Conservation (phyloP, 257 asterid genomes). For the Scutellaria baicalensis region DNA sequence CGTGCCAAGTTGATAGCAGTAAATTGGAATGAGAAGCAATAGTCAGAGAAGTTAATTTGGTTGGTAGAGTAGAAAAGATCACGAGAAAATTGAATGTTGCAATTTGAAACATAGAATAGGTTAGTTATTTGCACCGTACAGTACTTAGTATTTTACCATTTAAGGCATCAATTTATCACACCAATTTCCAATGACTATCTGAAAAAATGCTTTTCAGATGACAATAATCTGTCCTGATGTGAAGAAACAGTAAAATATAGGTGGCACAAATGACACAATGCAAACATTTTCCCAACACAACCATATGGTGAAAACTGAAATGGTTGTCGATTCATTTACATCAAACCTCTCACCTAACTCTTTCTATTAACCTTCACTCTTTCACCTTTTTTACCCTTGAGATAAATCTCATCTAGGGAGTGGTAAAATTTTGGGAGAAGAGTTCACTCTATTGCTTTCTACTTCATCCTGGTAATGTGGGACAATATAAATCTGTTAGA, state of each 20-base stretch:
- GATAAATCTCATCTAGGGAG: neutral
- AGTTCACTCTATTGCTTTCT: neutral
- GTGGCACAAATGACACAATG: constrained; percentile 18
- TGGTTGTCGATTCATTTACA: constrained; percentile 38
- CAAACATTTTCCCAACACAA: constrained; percentile 17
- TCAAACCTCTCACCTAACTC: constrained; percentile 9
- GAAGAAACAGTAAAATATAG: constrained; percentile 17
- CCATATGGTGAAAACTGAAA: constrained; percentile 8
- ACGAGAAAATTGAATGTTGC: constrained; percentile 2
- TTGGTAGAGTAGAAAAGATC: neutral
- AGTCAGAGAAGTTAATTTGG: neutral
- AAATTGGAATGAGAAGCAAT: neutral
- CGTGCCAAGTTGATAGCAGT: neutral
- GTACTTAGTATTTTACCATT: constrained; percentile 22
- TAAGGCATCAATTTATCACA: constrained; percentile 25
- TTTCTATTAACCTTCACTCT: neutral
- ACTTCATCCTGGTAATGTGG: too few species aligned
- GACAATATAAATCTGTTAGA: constrained; percentile 11
- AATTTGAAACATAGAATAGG: neutral
- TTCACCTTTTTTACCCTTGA: neutral
- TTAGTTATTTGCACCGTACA: neutral
- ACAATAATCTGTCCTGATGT: constrained; percentile 1
- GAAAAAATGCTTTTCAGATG: neutral
- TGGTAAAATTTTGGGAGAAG: neutral
- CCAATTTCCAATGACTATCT: constrained; percentile 29